Percentiles rank a stretch among this genome's conserved stretches.
Evolutionary conservation across 2,329 filamentous ascomycete genomes (phyloP).

Genomic region (Claviceps citrina): DNA sequence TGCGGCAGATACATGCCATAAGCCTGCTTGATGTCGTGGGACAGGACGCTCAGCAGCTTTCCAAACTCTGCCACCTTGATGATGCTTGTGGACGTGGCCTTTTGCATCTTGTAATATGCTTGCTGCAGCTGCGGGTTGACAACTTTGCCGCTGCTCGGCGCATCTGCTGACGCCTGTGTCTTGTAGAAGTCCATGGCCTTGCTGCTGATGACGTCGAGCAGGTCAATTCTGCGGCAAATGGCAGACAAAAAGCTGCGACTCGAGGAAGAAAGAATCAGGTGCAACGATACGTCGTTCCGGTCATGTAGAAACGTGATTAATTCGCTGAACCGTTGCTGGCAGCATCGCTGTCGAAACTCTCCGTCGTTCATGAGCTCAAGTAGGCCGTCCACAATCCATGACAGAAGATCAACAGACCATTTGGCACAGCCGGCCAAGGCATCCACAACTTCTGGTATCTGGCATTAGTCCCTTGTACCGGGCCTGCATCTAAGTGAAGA

Average conservation of each 20-base stretch:
- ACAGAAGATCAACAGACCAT: conserved; percentile 61
- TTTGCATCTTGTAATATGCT: conserved; percentile 39
- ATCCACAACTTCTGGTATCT: conserved; percentile 50
- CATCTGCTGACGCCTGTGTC: conserved; percentile 24
- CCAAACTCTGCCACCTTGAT: conserved; percentile 48
- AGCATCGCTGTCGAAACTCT: conserved; percentile 35
- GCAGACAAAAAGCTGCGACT: conserved; percentile 58
- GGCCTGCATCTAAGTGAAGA: neutral
- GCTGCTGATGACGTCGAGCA: conserved; percentile 36
- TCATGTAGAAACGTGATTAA: conserved; percentile 36
- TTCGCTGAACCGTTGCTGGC: conserved; percentile 30
- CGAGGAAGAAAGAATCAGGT: conserved; percentile 56
- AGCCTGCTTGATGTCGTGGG: conserved; percentile 32
- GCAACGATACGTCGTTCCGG: conserved; percentile 42
- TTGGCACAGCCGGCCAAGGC: conserved; percentile 58
- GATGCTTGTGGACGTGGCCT: conserved; percentile 32
- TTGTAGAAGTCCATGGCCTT: conserved; percentile 37
- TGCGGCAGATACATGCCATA: conserved; percentile 32
- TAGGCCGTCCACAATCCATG: conserved; percentile 45
- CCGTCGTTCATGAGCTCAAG: conserved; percentile 39
- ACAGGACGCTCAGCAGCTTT: conserved; percentile 37
- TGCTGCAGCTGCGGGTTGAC: conserved; percentile 39
- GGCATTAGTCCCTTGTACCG: neutral
- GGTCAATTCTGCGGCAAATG: conserved; percentile 46
- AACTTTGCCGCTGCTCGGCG: conserved; percentile 21